Evolutionary conservation across 805 yeast species (phyloP), one percentile per base, ranked within the genome.

Genomic region (Metschnikowia colocasiae): DNA sequence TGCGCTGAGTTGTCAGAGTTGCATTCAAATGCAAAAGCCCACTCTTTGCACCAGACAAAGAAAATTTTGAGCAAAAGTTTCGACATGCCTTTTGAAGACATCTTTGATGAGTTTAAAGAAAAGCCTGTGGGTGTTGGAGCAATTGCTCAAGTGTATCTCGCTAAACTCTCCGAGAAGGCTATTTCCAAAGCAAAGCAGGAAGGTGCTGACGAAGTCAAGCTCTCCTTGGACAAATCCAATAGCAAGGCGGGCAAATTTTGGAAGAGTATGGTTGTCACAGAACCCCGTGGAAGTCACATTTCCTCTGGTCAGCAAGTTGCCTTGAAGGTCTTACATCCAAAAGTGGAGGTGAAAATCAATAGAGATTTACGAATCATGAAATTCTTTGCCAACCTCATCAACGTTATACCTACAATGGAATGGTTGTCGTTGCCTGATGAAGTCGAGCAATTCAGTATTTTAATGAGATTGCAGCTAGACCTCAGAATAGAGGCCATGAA

Each of bases 361-460:
- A 74, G 98, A 48, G 99, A 94, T 63, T 74, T 94, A 56, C 76
- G 74, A 53, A 87, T 94, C 32, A 91, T 94, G 97, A 69, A 66
- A 23, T 80, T 85, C 53, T 85, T 91, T 60, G 99, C 99, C 2
- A 64, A 67, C 37, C 45, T 75, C 1, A 78, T 94, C 43, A 83
- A 91, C 58, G 58, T 62, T 5, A 69, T 94, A 5, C 99, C 99
- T 4, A 89, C 96, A 0, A 88, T 94, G 95, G 97, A 94, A 62
- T 94, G 99, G 99, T 73, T 94, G 4, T 87, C 97, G 3, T 69
- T 94, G 40, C 99, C 98, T 0, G 92, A 85, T 51, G 99, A 94
- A 63, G 98, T 92, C 2, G 86, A 83, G 36, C 94, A 91, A 59
- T 94, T 94, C 62, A 78, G 88, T 1, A 70, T 81, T 0, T 75